phyloP scores from a whole-genome alignment of 78 protist genomes.

The Cavenderia fasciculata region DNA sequence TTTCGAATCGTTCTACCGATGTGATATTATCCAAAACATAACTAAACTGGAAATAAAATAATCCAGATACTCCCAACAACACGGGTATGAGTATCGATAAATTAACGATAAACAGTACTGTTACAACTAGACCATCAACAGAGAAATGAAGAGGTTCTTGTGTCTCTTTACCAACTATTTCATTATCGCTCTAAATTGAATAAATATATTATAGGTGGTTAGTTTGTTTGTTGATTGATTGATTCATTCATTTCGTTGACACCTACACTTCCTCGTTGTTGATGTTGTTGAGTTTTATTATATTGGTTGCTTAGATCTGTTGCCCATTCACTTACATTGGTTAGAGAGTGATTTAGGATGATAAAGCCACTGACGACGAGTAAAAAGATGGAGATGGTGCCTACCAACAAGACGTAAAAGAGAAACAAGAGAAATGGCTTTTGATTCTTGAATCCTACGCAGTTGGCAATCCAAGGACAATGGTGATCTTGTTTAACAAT shows the following conservation, averaged over 20 bases:
- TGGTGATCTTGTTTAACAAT: slow-evolving; percentile 93
- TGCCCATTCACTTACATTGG: too few relatives aligned
- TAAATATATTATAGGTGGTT: too few relatives aligned
- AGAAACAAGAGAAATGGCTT: slow-evolving; percentile 2
- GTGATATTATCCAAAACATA: slow-evolving; percentile 28
- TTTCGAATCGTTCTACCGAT: slow-evolving; percentile 22
- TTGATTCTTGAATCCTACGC: slow-evolving; percentile 40
- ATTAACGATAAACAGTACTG: slow-evolving; percentile 34
- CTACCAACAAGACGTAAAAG: neutral
- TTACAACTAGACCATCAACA: neutral
- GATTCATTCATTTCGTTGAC: too few relatives aligned
- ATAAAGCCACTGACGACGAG: neutral
- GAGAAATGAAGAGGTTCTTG: neutral
- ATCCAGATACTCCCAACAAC: slow-evolving; percentile 41
- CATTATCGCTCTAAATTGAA: too few relatives aligned
- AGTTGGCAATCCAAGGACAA: slow-evolving; percentile 95
- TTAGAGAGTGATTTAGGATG: too few relatives aligned
- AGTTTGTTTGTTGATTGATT: too few relatives aligned
- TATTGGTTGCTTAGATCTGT: too few relatives aligned
- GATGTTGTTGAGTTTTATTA: too few relatives aligned
- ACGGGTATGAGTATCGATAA: slow-evolving; percentile 22
- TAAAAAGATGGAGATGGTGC: neutral
- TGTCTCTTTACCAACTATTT: too few relatives aligned
- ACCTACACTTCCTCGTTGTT: too few relatives aligned
- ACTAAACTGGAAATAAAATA: slow-evolving; percentile 34